A percentile compares a stretch with the other conserved stretches of the same genome.
Evolutionary conservation across 2,329 filamentous ascomycete species (phyloP).

Genomic region (Pseudogymnoascus sp.): DNA sequence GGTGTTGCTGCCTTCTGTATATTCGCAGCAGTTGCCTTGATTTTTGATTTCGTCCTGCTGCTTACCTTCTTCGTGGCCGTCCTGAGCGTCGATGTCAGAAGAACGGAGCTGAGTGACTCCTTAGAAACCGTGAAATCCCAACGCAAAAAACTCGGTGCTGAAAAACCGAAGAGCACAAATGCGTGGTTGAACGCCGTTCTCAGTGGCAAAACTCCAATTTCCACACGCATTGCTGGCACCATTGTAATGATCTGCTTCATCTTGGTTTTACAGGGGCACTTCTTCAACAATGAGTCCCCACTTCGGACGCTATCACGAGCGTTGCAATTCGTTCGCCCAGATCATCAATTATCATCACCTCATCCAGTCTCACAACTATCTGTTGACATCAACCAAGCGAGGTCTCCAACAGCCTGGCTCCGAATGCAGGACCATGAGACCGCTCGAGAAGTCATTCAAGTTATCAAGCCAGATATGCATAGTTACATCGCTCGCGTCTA

Average conservation of each 20-base stretch:
- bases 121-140: constrained; percentile 33
- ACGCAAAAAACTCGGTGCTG: neutral
- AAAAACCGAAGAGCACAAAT: constrained; percentile 30
- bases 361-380: constrained; percentile 35
- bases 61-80: constrained; percentile 74
- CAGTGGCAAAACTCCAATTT: constrained; percentile 56
- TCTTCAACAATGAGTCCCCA: constrained; percentile 53
- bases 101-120: constrained; percentile 67
- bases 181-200: constrained; percentile 55
- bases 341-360: constrained; percentile 12
- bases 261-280: constrained; percentile 67
- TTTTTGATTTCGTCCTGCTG: constrained; percentile 71
- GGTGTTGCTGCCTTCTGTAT: constrained; percentile 68
- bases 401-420: constrained; percentile 70
- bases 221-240: constrained; percentile 66
- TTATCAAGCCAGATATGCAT: constrained; percentile 61
- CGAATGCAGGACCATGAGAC: constrained; percentile 71
- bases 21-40: constrained; percentile 64
- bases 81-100: constrained; percentile 67
- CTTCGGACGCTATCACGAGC: constrained; percentile 30
- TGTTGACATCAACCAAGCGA: constrained; percentile 60
- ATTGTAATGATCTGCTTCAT: constrained; percentile 65
- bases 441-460: constrained; percentile 65
- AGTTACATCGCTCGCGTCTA: constrained; percentile 68
- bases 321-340: constrained; percentile 16